Evolutionary conservation across 2,329 filamentous ascomycete species (phyloP).

Genomic region (Bipolaris zeicola): DNA sequence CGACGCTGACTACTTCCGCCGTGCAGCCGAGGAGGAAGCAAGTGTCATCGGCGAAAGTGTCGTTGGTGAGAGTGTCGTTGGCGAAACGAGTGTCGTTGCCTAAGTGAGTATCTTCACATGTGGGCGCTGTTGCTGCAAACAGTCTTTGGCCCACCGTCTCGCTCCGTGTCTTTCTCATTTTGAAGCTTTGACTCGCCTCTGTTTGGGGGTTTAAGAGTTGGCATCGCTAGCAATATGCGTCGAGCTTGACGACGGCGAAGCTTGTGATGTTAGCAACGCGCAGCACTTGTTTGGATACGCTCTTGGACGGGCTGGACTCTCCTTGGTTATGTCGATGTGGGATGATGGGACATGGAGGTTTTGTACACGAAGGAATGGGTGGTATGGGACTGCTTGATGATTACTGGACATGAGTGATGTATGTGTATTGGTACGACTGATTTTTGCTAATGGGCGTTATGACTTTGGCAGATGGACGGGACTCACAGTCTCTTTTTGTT

Average conservation of each 20-base stretch:
- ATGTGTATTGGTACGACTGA: not conserved
- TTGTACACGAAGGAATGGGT: not conserved
- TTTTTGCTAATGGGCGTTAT: not conserved
- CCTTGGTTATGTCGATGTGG: not conserved
- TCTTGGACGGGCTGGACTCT: not conserved
- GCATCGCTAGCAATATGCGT: constrained; percentile 7
- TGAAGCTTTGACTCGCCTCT: constrained; percentile 20
- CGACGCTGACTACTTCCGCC: constrained; percentile 46
- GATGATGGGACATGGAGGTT: not conserved
- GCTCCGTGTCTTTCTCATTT: constrained; percentile 9
- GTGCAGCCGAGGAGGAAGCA: constrained; percentile 46
- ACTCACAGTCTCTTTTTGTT: not conserved
- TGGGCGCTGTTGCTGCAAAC: not conserved
- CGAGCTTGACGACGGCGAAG: constrained; percentile 2
- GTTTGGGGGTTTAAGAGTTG: constrained; percentile 14
- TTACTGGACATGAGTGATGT: not conserved
- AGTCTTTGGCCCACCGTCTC: not conserved
- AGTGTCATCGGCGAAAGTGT: constrained; percentile 38
- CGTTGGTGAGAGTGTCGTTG: constrained; percentile 43
- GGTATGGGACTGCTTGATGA: not conserved
- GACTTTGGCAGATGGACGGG: not conserved
- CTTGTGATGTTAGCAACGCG: not conserved
- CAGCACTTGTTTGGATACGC: not conserved
- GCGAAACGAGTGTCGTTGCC: constrained; percentile 46
- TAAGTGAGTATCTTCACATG: constrained; percentile 6